Evolutionary conservation across 148 eudicot species (phyloP).

Genomic region (Nepenthes mirabilis): DNA sequence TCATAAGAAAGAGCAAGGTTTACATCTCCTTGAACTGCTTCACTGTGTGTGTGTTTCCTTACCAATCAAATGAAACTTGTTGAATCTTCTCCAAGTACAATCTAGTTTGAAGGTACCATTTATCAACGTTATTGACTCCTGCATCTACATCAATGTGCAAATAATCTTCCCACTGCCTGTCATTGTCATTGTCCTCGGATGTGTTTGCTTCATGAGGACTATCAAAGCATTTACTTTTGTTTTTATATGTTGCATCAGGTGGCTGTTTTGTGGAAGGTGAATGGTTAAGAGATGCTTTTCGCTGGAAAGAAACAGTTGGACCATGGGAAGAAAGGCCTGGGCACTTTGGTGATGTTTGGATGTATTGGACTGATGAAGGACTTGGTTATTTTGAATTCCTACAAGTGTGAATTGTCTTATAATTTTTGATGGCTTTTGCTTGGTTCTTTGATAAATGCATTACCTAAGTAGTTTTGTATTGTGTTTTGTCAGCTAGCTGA

Average conservation of each 20-base stretch:
- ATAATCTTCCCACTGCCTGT: neutral
- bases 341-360: slow-evolving; percentile 65
- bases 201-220: neutral
- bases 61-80: too few relatives aligned
- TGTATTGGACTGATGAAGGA: slow-evolving; percentile 69
- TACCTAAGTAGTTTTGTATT: slow-evolving; percentile 1
- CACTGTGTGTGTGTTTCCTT: too few relatives aligned
- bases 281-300: slow-evolving; percentile 57
- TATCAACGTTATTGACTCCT: too few relatives aligned
- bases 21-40: too few relatives aligned
- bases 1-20: too few relatives aligned
- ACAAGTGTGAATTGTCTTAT: slow-evolving; percentile 21
- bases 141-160: too few relatives aligned
- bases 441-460: neutral
- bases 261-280: slow-evolving; percentile 89
- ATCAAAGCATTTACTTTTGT: neutral
- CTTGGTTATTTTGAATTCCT: slow-evolving; percentile 63
- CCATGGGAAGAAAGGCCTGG: slow-evolving; percentile 86
- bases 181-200: neutral
- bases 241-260: slow-evolving; percentile 29
- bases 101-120: too few relatives aligned
- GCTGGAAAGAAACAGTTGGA: slow-evolving; percentile 84
- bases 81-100: too few relatives aligned
- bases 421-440: neutral
- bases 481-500: slow-evolving; percentile 62